Base-by-base conservation (phyloP, 306 rosid genomes). In the Albizia julibrissin region DNA sequence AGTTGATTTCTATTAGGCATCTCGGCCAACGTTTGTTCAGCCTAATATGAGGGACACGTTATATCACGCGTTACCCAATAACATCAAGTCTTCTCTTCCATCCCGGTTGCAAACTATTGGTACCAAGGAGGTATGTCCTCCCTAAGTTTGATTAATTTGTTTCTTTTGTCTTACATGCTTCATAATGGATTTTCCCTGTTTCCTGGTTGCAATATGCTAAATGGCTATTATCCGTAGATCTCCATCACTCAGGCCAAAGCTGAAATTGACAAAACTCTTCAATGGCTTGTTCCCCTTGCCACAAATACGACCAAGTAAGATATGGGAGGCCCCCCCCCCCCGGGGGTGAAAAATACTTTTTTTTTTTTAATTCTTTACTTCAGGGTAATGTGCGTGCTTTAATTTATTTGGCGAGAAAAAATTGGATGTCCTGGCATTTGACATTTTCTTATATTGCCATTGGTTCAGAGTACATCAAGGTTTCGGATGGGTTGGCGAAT, bases 401-500 rank as follows among this genome's bases (percentile, higher is more conserved):
- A 33, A 43, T 69, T 78, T 40, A 27, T n/a, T 31, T n/a, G 56
- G 44, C 65, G 16, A 81, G 71, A 78, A 54, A 33, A 18, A 59
- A 58, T n/a, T 26, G 54, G 12, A 58, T 64, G 29, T 11, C 68
- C 56, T 19, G 18, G 15, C 77, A 44, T 42, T n/a, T 76, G 68
- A 82, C 66, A 11, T 10, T 75, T 76, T 5, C 43, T 50, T 74
- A 44, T 74, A 5, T 49, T 77, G 68, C 69, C 71, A 81, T 73
- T 74, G 68, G 33, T 89, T 75, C 99, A 93, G 99, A 85, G 94
- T 89, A 80, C 97, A 96, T 87, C 99, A 93, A 86, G 92, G 97
- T 56, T 96, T 92, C 27, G 99, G 99, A 68, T 90, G 99, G 92
- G 89, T 94, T 77, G 99, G 97, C 24, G 98, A 96, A 87, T 96